Base-by-base conservation (phyloP, 345 rosid genomes). In the Populus alba region DNA sequence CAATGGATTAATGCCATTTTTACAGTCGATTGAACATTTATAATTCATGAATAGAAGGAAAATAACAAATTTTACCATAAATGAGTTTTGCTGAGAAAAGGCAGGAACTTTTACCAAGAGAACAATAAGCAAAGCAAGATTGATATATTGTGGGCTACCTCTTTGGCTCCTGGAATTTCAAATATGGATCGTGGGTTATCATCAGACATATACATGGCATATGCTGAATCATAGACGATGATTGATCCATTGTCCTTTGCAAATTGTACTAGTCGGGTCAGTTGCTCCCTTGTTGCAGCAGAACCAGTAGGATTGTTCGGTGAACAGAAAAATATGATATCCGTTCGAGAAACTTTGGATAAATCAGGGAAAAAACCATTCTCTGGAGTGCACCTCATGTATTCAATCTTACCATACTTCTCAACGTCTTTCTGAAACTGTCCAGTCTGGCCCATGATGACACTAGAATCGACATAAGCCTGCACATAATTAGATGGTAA, bases 391-490 rank as follows among this genome's bases (percentile, higher is more conserved):
- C 98, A 92, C 67, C 83, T 92, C 99, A 96, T 94, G 88, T 96
- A 96, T 81, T 94, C 97, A 11, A 96, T 94, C 59, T 90, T 92
- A 70, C 74, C 90, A 62, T 80, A 92, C 87, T 91, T 94, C 68
- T 88, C 90, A 31, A 79, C 80, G 67, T 92, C 94, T 70, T 88
- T 87, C 75, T 88, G 89, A 76, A 82, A 96, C 74, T 80, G 87
- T 37, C 94, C 97, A 5, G 99, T 92, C 85, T 92, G 98, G 47
- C 99, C 99, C 91, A 96, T 88, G 62, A 92, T 96, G 77, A 96
- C 99, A 79, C 99, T 88, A 13, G 97, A 94, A 83, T 96, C 99
- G 5, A 96, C 97, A 74, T 96, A 96, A 76, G 99, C 99, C 98
- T 96, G 90, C 79, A 81, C 65, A 63, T 47, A 55, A 18, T 62